A percentile compares a stretch with the other conserved stretches of the same genome.
Conservation (phyloP, 1,284 basidiomycete genomes). For the Neotropicomus parvogracilis region DNA sequence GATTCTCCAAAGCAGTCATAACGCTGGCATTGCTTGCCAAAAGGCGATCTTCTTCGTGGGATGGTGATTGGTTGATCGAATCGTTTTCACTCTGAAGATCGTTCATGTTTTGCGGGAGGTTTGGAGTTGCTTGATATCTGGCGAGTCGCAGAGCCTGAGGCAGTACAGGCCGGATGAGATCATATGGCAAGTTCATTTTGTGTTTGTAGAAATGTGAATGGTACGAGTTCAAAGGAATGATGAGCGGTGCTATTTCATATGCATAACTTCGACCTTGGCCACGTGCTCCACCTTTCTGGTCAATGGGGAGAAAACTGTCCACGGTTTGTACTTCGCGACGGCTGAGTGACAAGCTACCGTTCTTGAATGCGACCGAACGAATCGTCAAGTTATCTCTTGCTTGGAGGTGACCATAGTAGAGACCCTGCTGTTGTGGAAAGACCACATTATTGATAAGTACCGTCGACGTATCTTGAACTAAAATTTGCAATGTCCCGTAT, state of each 20-base stretch:
- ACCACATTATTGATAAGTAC: too few species aligned
- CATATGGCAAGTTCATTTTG: neutral
- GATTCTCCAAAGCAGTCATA: slow-evolving; percentile 29
- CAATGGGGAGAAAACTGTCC: too few species aligned
- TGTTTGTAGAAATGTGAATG: neutral
- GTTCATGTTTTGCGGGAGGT: neutral
- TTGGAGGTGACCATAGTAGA: too few species aligned
- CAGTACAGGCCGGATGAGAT: slow-evolving; percentile 8
- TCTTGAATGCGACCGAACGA: too few species aligned
- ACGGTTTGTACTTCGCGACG: too few species aligned
- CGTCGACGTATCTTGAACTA: too few species aligned
- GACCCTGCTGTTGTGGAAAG: too few species aligned
- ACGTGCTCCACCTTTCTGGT: neutral
- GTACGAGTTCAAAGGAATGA: neutral
- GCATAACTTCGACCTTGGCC: neutral
- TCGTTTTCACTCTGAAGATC: slow-evolving; percentile 10
- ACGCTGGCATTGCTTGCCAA: slow-evolving; percentile 21
- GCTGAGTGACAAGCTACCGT: too few species aligned
- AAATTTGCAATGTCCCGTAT: too few species aligned
- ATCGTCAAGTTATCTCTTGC: too few species aligned
- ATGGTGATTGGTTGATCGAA: slow-evolving; percentile 17
- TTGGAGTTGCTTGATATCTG: slow-evolving; percentile 3
- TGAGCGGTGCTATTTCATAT: too few species aligned
- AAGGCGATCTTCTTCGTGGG: slow-evolving; percentile 19
- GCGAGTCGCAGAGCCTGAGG: slow-evolving; percentile 15